These are phyloP conservation scores for Ashbya aceris DNA, from an alignment of 1,139 yeast genomes.

Conservation along the genomic window DNA sequence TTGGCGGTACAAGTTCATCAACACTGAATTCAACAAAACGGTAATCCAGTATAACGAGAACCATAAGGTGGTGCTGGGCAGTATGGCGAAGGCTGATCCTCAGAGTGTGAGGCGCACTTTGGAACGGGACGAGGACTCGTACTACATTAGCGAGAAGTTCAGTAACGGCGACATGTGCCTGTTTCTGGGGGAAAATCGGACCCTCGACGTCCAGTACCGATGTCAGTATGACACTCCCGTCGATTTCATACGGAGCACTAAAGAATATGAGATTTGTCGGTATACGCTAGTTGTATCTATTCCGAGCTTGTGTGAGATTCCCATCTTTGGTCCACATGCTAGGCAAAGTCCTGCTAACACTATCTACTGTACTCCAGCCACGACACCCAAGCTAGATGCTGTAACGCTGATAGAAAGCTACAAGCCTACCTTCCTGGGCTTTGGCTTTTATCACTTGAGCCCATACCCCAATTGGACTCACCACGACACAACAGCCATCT, in stretches of 20 bases:
- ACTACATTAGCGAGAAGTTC: conserved; percentile 45
- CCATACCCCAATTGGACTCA: background rate
- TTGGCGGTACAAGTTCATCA: no score
- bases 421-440: background rate
- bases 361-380: background rate
- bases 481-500: background rate
- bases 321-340: conserved; percentile 6
- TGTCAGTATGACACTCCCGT: conserved; percentile 43
- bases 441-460: background rate
- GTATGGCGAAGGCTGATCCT: no score
- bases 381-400: background rate
- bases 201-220: conserved; percentile 53
- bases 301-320: conserved; percentile 45
- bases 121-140: conserved; percentile 31
- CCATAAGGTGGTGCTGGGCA: no score
- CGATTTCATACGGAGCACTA: conserved; percentile 37
- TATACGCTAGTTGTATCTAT: conserved; percentile 54
- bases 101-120: conserved; percentile 5
- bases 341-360: conserved; percentile 4
- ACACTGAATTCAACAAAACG: no score
- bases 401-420: background rate
- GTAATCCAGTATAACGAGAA: no score
- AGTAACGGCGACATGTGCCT: conserved; percentile 66
- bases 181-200: conserved; percentile 53
- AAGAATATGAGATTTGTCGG: conserved; percentile 65